Conservation (phyloP, 2,329 filamentous ascomycete species). For the Fusarium sp. region DNA sequence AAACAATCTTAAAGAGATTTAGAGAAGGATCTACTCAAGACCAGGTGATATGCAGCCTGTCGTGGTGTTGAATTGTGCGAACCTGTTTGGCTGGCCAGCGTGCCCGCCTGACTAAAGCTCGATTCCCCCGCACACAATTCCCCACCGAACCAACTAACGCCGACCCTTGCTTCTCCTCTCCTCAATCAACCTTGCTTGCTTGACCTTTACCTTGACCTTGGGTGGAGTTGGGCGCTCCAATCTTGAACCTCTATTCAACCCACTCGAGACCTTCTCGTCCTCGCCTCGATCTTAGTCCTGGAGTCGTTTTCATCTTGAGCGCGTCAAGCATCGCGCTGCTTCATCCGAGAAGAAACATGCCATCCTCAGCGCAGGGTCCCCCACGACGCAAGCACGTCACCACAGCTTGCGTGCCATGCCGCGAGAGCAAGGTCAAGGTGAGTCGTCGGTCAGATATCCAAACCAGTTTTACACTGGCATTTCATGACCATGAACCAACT, state of each 20-base stretch:
- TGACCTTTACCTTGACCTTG: neutral
- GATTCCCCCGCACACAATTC: neutral
- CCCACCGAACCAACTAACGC: neutral
- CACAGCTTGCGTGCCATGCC: constrained; percentile 54
- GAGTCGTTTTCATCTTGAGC: neutral
- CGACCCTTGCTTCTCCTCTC: neutral
- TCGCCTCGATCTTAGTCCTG: neutral
- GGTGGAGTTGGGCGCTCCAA: constrained; percentile 2
- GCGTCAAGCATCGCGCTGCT: neutral
- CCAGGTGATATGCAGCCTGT: neutral
- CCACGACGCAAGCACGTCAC: constrained; percentile 52
- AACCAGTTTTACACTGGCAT: neutral
- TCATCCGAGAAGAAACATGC: constrained; percentile 15
- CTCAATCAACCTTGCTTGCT: neutral
- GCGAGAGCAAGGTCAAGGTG: constrained; percentile 56
- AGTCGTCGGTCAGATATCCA: neutral
- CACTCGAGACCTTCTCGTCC: neutral
- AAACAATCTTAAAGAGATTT: neutral
- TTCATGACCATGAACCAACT: neutral
- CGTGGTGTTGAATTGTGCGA: neutral
- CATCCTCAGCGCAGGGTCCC: constrained; percentile 14
- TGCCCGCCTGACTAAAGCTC: neutral
- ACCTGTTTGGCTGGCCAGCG: neutral
- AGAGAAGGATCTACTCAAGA: neutral
- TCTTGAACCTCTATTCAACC: constrained; percentile 2